phyloP scores from a whole-genome alignment of 2,329 filamentous ascomycete species.

The Ceratocystis harringtonii region DNA sequence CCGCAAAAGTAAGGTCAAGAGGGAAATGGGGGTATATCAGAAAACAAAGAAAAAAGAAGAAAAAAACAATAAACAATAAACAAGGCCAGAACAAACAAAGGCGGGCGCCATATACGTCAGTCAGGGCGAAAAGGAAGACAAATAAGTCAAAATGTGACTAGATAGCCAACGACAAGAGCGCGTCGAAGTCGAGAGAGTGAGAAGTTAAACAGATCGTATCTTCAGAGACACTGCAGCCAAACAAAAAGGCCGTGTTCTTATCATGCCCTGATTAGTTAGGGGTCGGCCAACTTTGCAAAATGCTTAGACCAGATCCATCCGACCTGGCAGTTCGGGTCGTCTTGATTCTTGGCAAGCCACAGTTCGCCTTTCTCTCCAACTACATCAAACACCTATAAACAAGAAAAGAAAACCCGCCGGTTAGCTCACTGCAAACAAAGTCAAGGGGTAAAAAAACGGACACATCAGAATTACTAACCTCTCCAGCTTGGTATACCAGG shows the following conservation, averaged over 20 bases:
- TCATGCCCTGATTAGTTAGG: slow-evolving; percentile 20
- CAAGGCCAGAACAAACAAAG: not conserved
- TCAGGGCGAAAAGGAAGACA: not conserved
- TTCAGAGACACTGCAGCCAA: too few relatives aligned
- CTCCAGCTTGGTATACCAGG: slow-evolving; percentile 84
- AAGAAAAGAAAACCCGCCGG: not conserved
- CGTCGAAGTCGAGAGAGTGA: not conserved
- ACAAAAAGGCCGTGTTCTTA: too few relatives aligned
- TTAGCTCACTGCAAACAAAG: not conserved
- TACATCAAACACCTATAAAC: slow-evolving; percentile 60
- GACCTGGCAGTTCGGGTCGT: slow-evolving; percentile 62
- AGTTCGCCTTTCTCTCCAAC: slow-evolving; percentile 94
- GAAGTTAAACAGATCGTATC: not conserved
- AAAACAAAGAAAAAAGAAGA: slow-evolving; percentile 10
- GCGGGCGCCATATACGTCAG: not conserved
- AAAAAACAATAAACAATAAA: not conserved
- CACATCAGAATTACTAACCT: slow-evolving; percentile 39
- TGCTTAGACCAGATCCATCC: slow-evolving; percentile 99
- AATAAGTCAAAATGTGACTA: not conserved
- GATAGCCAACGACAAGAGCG: not conserved
- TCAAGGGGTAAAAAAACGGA: not conserved
- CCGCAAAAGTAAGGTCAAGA: not conserved
- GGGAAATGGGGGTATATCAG: slow-evolving; percentile 1
- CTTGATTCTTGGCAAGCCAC: slow-evolving; percentile 95
- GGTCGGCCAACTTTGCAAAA: slow-evolving; percentile 56